Evolutionary conservation across 2,329 filamentous ascomycete genomes (phyloP), one percentile per base, ranked within the genome.

Genomic region (Xylaria arbuscula): DNA sequence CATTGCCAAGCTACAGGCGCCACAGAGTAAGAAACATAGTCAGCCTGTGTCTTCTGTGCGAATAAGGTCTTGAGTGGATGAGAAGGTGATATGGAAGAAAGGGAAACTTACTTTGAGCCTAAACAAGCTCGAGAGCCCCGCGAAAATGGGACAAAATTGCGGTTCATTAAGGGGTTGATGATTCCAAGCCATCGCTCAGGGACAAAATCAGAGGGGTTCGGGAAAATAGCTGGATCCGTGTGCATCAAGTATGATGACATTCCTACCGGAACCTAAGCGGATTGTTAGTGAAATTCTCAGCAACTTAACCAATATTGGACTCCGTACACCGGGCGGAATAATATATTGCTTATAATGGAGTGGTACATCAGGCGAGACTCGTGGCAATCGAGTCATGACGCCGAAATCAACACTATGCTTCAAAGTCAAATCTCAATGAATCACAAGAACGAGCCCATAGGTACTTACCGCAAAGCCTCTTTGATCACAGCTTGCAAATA

Each of bases 401-500:
- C 72, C 72, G 53, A 69, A 71, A 38, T 67, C 69, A 19, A 64
- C 42, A 11, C 61, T 67, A n/a, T 50, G 32, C 17, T 36, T 24
- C 3, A 48, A 48, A 55, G 13, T 67, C 15, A 62, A 38, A 19
- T 24, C 28, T 53, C 11, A 50, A 36, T 54, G 13, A 13, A 32
- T 24, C 2, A 45, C 15, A 51, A 40, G 22, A 48, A 24, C n/a
- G 22, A 34, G 58, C 42, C 22, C 45, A 24, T 24, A 45, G 62
- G 36, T 62, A 58, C 51, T 50, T 68, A 72, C 72, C 72, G 69
- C 24, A 73, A 47, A 28, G 69, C 56, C 64, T 74, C 72, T 59
- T 74, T 74, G 15, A 74, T 68, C 3, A 73, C 64, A 7, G 68
- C 72, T 48, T 74, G 71, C 24, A 86, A 75, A 61, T 80, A 83